phyloP scores from a whole-genome alignment of 805 yeast species.

The Lachancea sp. region DNA sequence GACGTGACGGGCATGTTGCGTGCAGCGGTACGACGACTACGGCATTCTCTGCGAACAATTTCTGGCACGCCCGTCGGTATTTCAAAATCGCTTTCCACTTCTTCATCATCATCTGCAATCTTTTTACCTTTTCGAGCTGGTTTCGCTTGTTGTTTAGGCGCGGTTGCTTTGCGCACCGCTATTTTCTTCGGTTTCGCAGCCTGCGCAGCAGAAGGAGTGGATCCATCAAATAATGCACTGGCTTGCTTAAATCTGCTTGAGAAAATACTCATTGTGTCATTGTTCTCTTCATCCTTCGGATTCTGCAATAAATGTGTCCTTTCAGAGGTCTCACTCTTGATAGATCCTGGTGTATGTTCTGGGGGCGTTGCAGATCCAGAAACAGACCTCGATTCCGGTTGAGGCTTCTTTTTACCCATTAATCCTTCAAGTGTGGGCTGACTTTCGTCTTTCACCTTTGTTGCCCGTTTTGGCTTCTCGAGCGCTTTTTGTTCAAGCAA shows the following conservation, averaged over 20 bases:
- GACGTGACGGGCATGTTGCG: constrained; percentile 18
- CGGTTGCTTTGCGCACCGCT: not conserved
- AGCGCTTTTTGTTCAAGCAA: constrained; percentile 24
- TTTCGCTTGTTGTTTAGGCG: constrained; percentile 1
- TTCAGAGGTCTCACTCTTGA: constrained; percentile 3
- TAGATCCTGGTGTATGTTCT: constrained; percentile 2
- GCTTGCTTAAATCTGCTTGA: constrained; percentile 30
- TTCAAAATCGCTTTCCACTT: constrained; percentile 22
- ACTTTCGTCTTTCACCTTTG: constrained; percentile 23
- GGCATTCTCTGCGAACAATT: not conserved
- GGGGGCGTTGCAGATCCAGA: constrained; percentile 9
- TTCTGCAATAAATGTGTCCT: constrained; percentile 2
- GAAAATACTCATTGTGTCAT: constrained; percentile 22
- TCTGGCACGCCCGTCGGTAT: constrained; percentile 2
- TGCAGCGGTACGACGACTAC: constrained; percentile 16
- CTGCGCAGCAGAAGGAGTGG: not conserved
- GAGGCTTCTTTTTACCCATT: constrained; percentile 4
- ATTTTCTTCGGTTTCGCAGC: constrained; percentile 1
- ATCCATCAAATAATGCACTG: constrained; percentile 25
- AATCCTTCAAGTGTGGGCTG: constrained; percentile 9
- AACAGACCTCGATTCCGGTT: constrained; percentile 1
- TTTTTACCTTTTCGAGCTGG: not conserved
- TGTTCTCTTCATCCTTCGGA: constrained; percentile 13
- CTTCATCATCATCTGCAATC: constrained; percentile 2
- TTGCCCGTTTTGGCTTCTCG: constrained; percentile 20